Evolutionary conservation across 2,329 filamentous ascomycete genomes (phyloP).

Genomic region (Ascochyta clinopodiicola): DNA sequence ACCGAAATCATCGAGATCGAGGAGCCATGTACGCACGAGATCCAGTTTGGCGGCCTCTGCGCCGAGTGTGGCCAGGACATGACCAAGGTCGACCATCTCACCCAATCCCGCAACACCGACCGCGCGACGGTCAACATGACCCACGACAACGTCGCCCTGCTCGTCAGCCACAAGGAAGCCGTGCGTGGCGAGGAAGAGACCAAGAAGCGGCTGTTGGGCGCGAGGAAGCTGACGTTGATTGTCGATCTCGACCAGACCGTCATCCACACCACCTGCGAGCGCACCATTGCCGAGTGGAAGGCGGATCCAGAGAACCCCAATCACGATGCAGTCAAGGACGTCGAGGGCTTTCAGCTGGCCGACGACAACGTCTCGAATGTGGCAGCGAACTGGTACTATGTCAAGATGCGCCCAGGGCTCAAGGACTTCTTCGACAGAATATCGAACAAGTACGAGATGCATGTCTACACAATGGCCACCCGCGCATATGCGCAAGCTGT

Average conservation of each 20-base stretch:
- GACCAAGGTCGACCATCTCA: conserved; percentile 87
- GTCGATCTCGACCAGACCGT: conserved; percentile 98
- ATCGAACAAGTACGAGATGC: conserved; percentile 85
- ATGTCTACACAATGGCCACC: conserved; percentile 99
- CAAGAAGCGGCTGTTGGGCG: conserved; percentile 79
- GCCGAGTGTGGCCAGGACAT: conserved; percentile 94
- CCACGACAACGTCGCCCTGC: conserved; percentile 87
- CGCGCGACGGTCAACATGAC: conserved; percentile 94
- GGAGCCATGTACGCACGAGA: conserved; percentile 87
- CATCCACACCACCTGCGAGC: conserved; percentile 96
- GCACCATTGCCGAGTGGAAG: conserved; percentile 96
- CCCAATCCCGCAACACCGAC: conserved; percentile 76
- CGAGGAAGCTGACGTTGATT: conserved; percentile 87
- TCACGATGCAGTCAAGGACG: conserved; percentile 86
- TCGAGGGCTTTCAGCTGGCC: conserved; percentile 83
- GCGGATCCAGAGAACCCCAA: conserved; percentile 87
- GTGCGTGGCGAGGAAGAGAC: conserved; percentile 82
- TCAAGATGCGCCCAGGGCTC: conserved; percentile 92
- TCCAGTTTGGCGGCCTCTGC: conserved; percentile 91
- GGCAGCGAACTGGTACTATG: conserved; percentile 79
- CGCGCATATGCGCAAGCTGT: conserved; percentile 94
- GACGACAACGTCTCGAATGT: conserved; percentile 66
- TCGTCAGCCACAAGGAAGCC: conserved; percentile 83
- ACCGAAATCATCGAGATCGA: conserved; percentile 75
- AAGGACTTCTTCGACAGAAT: conserved; percentile 79